Conservation (phyloP, 1,284 basidiomycete species). For the Trametes versicolor region DNA sequence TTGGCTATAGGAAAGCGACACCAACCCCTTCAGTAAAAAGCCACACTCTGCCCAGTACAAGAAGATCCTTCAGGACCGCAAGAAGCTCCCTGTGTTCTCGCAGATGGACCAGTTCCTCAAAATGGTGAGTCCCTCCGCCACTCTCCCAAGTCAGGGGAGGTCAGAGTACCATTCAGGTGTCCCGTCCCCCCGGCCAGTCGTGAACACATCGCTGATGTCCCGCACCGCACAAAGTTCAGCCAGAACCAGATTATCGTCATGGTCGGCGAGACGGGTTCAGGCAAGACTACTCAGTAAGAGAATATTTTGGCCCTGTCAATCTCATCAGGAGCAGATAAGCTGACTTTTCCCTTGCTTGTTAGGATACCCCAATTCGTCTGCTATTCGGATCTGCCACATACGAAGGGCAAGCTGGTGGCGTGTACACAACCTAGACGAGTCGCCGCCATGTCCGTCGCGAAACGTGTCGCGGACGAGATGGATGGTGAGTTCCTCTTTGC, state of each 20-base stretch:
- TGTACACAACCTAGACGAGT: slow-evolving; percentile 98
- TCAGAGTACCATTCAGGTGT: slow-evolving; percentile 44
- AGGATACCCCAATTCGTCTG: slow-evolving; percentile 95
- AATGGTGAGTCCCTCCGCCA: slow-evolving; percentile 66
- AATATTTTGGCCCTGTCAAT: slow-evolving; percentile 10
- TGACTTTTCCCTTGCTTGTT: background rate
- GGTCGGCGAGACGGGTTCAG: slow-evolving; percentile 98
- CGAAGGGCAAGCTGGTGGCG: slow-evolving; percentile 90
- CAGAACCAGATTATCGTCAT: slow-evolving; percentile 93
- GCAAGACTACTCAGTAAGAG: slow-evolving; percentile 95
- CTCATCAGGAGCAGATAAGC: background rate
- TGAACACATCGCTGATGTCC: slow-evolving; percentile 46
- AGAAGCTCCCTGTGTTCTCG: slow-evolving; percentile 90
- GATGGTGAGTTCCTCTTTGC: slow-evolving; percentile 70
- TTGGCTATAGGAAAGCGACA: slow-evolving; percentile 55
- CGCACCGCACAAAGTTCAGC: slow-evolving; percentile 66
- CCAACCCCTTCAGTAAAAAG: slow-evolving; percentile 90
- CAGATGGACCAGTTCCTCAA: slow-evolving; percentile 95
- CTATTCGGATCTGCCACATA: slow-evolving; percentile 92
- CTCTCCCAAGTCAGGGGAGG: slow-evolving; percentile 47
- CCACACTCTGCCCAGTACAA: slow-evolving; percentile 86
- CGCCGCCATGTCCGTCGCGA: slow-evolving; percentile 97
- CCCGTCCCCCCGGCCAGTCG: slow-evolving; percentile 28
- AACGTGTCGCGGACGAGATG: slow-evolving; percentile 99
- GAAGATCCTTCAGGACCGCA: slow-evolving; percentile 87